These are phyloP conservation scores for Sophora flavescens DNA, from an alignment of 306 rosid species.

Conservation along the genomic window DNA sequence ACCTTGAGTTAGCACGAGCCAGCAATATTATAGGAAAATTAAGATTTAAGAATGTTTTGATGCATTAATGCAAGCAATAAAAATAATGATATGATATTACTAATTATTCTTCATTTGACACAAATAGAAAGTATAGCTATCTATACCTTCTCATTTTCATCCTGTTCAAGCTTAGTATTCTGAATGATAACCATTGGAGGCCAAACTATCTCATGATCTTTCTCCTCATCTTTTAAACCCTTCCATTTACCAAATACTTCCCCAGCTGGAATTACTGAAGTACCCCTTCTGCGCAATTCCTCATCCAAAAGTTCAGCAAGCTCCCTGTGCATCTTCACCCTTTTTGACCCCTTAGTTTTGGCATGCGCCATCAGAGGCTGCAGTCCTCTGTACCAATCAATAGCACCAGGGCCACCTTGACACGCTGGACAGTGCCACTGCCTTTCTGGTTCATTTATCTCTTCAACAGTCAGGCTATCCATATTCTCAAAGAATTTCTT, in stretches of 20 bases:
- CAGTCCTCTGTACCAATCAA: constrained; percentile 88
- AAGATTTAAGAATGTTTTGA: constrained; percentile 23
- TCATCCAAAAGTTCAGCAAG: constrained; percentile 81
- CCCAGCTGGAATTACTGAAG: constrained; percentile 72
- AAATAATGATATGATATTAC: background rate
- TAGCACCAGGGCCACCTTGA: constrained; percentile 89
- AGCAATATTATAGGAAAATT: background rate
- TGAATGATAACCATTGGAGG: constrained; percentile 85
- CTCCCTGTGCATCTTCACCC: constrained; percentile 81
- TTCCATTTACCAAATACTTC: constrained; percentile 87
- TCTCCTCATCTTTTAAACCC: constrained; percentile 71
- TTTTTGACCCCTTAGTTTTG: constrained; percentile 79
- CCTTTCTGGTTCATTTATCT: constrained; percentile 71
- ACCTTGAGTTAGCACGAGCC: constrained; percentile 29
- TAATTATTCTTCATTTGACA: constrained; percentile 7
- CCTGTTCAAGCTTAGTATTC: constrained; percentile 80
- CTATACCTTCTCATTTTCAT: constrained; percentile 74
- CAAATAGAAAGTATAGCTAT: constrained; percentile 30
- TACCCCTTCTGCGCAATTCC: constrained; percentile 74
- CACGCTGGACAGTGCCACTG: constrained; percentile 97
- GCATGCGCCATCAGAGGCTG: constrained; percentile 88
- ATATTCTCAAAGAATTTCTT: constrained; percentile 64
- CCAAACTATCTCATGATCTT: constrained; percentile 86
- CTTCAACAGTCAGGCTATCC: constrained; percentile 61
- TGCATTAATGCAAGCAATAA: background rate